These are phyloP conservation scores for Gynochthodes officinalis DNA, from an alignment of 257 asterid species.

Conservation along the genomic window DNA sequence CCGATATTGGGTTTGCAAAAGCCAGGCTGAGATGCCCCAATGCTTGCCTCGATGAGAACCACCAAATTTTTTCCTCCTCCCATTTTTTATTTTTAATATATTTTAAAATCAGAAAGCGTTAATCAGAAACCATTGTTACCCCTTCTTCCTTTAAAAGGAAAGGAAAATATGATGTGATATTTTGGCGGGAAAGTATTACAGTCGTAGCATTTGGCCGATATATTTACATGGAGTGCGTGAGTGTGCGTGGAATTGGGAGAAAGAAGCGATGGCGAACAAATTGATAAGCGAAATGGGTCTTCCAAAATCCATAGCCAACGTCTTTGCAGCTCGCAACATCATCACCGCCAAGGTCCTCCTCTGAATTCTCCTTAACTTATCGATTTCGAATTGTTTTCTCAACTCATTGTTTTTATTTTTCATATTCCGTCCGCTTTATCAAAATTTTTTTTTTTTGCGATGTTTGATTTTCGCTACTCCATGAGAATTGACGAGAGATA, in stretches of 20 bases:
- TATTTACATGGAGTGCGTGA: neutral
- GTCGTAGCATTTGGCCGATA: neutral
- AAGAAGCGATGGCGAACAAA: slow-evolving; percentile 66
- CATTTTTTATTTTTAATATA: too few relatives aligned
- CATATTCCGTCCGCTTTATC: neutral
- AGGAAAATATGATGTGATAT: neutral
- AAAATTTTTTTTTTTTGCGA: neutral
- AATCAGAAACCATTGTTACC: neutral
- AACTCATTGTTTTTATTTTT: neutral
- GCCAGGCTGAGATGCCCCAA: too few relatives aligned
- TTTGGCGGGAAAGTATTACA: slow-evolving; percentile 4
- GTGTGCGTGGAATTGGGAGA: neutral
- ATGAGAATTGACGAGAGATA: too few relatives aligned
- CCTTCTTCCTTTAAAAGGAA: neutral
- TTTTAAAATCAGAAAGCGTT: too few relatives aligned
- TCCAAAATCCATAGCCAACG: slow-evolving; percentile 55
- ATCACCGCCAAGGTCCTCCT: slow-evolving; percentile 61
- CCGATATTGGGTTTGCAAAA: too few relatives aligned
- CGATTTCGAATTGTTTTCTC: neutral
- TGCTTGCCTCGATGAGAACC: too few relatives aligned
- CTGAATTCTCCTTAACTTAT: neutral
- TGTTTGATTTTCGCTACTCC: too few relatives aligned
- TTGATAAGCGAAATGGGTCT: slow-evolving; percentile 72
- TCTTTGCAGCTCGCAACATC: slow-evolving; percentile 74
- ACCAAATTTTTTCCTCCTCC: too few relatives aligned